phyloP scores from a whole-genome alignment of 257 asterid species.

The Osmanthus fragrans region DNA sequence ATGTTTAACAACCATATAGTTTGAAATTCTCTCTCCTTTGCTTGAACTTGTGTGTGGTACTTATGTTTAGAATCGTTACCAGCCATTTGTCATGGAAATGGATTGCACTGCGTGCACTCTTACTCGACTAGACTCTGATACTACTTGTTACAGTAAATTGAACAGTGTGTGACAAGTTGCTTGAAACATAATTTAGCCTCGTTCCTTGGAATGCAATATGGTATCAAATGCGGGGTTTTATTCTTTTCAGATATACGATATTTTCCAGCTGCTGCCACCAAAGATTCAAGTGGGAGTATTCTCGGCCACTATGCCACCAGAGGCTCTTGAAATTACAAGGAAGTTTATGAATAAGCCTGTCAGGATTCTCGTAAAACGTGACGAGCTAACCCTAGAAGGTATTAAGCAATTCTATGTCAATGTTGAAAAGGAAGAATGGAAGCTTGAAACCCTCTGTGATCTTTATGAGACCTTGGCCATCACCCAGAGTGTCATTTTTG shows the following conservation, averaged over 20 bases:
- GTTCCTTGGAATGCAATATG: background rate
- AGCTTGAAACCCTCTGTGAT: slow-evolving; percentile 59
- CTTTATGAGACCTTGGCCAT: slow-evolving; percentile 61
- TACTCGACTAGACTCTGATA: too few species aligned
- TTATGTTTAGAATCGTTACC: background rate
- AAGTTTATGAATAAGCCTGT: slow-evolving; percentile 61
- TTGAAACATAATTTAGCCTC: background rate
- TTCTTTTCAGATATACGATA: slow-evolving; percentile 51
- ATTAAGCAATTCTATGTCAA: slow-evolving; percentile 56
- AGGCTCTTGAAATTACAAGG: slow-evolving; percentile 62
- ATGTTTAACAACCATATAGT: background rate
- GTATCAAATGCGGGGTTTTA: slow-evolving; percentile 20
- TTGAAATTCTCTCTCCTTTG: background rate
- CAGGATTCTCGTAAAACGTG: slow-evolving; percentile 59
- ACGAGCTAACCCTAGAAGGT: slow-evolving; percentile 65
- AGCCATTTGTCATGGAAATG: background rate
- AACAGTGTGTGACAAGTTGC: background rate
- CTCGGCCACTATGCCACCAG: slow-evolving; percentile 72
- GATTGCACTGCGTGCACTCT: too few species aligned
- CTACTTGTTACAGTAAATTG: too few species aligned
- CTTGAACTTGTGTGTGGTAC: background rate
- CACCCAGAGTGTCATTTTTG: slow-evolving; percentile 62
- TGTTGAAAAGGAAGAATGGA: slow-evolving; percentile 54
- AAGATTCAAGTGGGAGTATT: slow-evolving; percentile 67
- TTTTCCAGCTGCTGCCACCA: slow-evolving; percentile 60